Evolutionary conservation across 306 rosid species (phyloP).

Genomic region (Rubus parviflorus): DNA sequence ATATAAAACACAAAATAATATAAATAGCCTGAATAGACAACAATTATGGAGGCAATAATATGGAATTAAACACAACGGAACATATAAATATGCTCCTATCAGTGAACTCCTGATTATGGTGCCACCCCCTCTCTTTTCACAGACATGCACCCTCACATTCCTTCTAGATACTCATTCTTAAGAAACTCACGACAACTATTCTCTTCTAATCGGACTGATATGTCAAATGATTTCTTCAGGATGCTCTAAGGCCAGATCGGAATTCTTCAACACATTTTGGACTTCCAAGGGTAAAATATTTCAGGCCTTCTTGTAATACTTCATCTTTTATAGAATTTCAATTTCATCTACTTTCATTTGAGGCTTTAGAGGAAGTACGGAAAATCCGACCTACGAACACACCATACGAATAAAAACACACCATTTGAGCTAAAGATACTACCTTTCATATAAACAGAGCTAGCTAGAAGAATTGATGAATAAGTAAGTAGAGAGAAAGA

Average conservation of each 20-base stretch:
- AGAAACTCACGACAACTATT: background rate
- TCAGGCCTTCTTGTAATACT: constrained; percentile 7
- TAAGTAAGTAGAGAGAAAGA: no score
- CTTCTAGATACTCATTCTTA: background rate
- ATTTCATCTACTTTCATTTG: constrained; percentile 25
- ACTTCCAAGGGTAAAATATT: constrained; percentile 75
- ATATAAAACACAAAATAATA: no score
- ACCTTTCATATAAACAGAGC: no score
- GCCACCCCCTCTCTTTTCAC: constrained; percentile 13
- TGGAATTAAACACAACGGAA: no score
- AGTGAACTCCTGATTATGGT: constrained; percentile 87
- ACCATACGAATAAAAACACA: no score
- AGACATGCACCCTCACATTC: background rate
- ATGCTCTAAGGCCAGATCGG: constrained; percentile 83
- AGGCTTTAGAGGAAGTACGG: constrained; percentile 92
- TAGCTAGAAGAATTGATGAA: no score
- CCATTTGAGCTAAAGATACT: no score
- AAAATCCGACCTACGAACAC: constrained; percentile 91
- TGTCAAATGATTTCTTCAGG: constrained; percentile 48
- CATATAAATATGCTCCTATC: no score
- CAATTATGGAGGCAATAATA: no score
- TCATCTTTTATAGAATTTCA: constrained; percentile 10
- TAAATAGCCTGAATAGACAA: no score
- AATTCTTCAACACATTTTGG: constrained; percentile 89
- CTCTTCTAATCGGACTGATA: constrained; percentile 26